These are phyloP conservation scores for Lycium barbarum DNA, from an alignment of 257 asterid species.

Conservation along the genomic window DNA sequence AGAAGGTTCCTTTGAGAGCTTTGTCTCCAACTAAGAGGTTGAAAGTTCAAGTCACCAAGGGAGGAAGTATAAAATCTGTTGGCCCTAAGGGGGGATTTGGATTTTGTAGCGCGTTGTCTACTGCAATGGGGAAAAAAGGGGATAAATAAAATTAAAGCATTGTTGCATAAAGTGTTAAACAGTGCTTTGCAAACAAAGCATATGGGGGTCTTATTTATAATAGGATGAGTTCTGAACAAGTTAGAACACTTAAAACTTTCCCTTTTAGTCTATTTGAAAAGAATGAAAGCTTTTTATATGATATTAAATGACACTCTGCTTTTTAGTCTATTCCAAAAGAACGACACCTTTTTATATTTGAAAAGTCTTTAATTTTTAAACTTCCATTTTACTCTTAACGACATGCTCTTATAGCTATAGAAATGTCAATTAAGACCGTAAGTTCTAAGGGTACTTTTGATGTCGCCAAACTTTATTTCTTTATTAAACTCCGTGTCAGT, in stretches of 20 bases:
- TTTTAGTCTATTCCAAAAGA: neutral
- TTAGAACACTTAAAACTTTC: neutral
- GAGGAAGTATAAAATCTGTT: neutral
- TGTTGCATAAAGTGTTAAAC: conserved; percentile 13
- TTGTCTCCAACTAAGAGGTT: neutral
- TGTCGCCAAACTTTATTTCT: neutral
- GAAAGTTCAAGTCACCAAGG: neutral
- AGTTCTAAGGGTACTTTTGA: neutral
- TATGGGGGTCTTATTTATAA: neutral
- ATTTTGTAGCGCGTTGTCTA: neutral
- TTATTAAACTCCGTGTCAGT: neutral
- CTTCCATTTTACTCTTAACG: neutral
- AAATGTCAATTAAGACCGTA: neutral
- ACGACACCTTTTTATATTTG: neutral
- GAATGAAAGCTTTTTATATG: too few relatives aligned
- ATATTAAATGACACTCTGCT: neutral
- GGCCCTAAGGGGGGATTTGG: neutral
- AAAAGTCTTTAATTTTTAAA: neutral
- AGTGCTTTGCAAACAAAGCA: neutral
- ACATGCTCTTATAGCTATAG: neutral
- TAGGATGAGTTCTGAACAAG: conserved; percentile 21
- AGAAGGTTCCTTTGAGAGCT: conserved; percentile 16
- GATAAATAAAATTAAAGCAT: neutral
- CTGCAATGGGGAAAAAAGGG: neutral
- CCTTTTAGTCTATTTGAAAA: too few relatives aligned